Evolutionary conservation across 306 rosid genomes (phyloP), one percentile per base, ranked within the genome.

Genomic region (Datisca glomerata): DNA sequence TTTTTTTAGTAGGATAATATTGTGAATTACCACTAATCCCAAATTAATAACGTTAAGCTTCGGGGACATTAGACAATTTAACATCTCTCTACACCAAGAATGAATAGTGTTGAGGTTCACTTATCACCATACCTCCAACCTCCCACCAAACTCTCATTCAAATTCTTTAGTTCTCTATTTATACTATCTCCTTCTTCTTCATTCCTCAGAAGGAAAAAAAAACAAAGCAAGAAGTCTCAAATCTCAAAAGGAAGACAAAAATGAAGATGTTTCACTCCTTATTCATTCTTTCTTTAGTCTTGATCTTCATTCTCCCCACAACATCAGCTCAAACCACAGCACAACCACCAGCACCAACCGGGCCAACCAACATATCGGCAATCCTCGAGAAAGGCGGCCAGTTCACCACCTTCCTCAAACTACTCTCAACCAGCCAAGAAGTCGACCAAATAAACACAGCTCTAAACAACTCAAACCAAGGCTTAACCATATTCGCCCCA

Each of bases 401-500:
- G 12, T 89, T 68, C 86, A 72, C 93, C 28, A 89, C 93, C 21
- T 61, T 89, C 49, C 72, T 75, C 2, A 81, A 71, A 45, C 74
- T 89, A 0, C 75, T 84, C 21, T 78, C 61, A 63, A 62, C 72
- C 22, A 63, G 96, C 6, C 82, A 68, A 27, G 63, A 57, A 6
- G 66, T 78, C 2, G 83, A 80, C 39, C 74, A 92, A 24, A 72
- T 89, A 59, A 75, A 84, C 60, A 50, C 93, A 1, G 96, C 84
- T 31, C 84, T 80, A 59, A 69, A 80, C 57, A 71, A 78, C 40
- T 78, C 86, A 21, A 84, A 72, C 54, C 97, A 83, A 45, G 98
- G 98, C 52, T 41, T 89, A 5, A 80, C 93, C 2, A 34, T 89
- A 21, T 89, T 89, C n/a, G 98, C 96, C 8, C 98, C 98, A 14